Evolutionary conservation across 805 yeast genomes (phyloP).

Genomic region (Metschnikowia baotianmanensis): DNA sequence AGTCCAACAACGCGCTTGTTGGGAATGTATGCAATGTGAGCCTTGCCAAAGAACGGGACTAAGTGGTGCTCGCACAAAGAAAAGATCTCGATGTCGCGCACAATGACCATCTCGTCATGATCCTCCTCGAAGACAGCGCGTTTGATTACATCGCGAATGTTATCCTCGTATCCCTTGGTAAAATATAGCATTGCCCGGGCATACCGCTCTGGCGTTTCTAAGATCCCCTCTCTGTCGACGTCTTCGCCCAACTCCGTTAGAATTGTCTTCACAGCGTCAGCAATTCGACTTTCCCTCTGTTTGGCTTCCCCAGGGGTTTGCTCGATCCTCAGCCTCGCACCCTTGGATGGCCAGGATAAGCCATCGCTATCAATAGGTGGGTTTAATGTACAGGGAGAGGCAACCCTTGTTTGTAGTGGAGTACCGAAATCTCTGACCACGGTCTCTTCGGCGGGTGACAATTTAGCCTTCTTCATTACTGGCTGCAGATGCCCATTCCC

Average conservation of each 20-base stretch:
- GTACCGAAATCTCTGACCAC: slow-evolving; percentile 32
- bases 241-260: slow-evolving; percentile 90
- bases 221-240: slow-evolving; percentile 77
- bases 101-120: slow-evolving; percentile 99
- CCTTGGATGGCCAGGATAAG: slow-evolving; percentile 88
- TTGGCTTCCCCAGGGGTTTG: slow-evolving; percentile 62
- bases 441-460: slow-evolving; percentile 17
- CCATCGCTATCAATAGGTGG: slow-evolving; percentile 92
- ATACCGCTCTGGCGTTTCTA: slow-evolving; percentile 93
- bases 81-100: slow-evolving; percentile 87
- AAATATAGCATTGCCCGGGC: slow-evolving; percentile 95
- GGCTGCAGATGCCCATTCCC: slow-evolving; percentile 7
- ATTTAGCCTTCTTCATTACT: slow-evolving; percentile 22
- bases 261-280: slow-evolving; percentile 77
- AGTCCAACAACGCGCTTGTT: slow-evolving; percentile 89
- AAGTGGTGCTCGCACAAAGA: slow-evolving; percentile 96
- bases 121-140: slow-evolving; percentile 97
- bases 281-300: slow-evolving; percentile 72
- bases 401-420: slow-evolving; percentile 72
- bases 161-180: slow-evolving; percentile 96
- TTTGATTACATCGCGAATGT: slow-evolving; percentile 86
- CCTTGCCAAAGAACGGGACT: slow-evolving; percentile 96
- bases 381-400: slow-evolving; percentile 76
- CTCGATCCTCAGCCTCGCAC: slow-evolving; percentile 76
- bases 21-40: slow-evolving; percentile 97